phyloP scores from a whole-genome alignment of 2,329 filamentous ascomycete genomes.

The Neonectria faginata region DNA sequence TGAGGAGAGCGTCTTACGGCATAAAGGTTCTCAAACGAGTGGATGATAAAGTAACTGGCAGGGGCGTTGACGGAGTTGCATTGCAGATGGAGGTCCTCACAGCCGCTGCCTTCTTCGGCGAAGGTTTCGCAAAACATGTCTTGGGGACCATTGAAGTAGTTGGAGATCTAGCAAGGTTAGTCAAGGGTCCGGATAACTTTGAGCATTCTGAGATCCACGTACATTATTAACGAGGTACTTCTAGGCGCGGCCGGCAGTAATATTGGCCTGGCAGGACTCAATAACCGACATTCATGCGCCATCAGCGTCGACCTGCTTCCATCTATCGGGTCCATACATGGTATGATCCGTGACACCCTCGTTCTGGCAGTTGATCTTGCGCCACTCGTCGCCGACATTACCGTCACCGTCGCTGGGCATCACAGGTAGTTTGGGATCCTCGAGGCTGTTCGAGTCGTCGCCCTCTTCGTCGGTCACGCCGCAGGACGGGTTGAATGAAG shows the following conservation, averaged over 20 bases:
- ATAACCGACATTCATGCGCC: slow-evolving; percentile 26
- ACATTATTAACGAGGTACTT: slow-evolving; percentile 31
- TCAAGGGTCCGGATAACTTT: neutral
- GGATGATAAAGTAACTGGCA: slow-evolving; percentile 26
- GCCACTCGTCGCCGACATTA: too few relatives aligned
- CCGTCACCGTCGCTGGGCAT: too few relatives aligned
- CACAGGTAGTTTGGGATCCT: too few relatives aligned
- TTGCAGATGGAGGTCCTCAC: slow-evolving; percentile 25
- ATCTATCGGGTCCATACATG: slow-evolving; percentile 24
- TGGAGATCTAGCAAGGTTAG: slow-evolving; percentile 10
- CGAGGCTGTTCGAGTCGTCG: too few relatives aligned
- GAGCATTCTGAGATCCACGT: neutral
- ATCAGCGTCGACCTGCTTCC: slow-evolving; percentile 21
- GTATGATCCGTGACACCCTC: slow-evolving; percentile 27
- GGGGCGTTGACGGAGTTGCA: slow-evolving; percentile 22
- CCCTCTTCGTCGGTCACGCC: too few relatives aligned
- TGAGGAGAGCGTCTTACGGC: neutral
- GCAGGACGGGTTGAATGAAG: too few relatives aligned
- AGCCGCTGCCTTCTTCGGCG: slow-evolving; percentile 22
- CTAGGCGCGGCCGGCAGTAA: slow-evolving; percentile 13
- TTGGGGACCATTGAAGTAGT: slow-evolving; percentile 30
- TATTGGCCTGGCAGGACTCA: slow-evolving; percentile 23
- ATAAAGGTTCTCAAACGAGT: neutral
- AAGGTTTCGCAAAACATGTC: slow-evolving; percentile 33
- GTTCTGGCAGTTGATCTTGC: too few relatives aligned